Percentiles rank a stretch among this genome's conserved stretches.
Conservation (phyloP, 1,284 basidiomycete genomes). For the Tilletia walkeri region DNA sequence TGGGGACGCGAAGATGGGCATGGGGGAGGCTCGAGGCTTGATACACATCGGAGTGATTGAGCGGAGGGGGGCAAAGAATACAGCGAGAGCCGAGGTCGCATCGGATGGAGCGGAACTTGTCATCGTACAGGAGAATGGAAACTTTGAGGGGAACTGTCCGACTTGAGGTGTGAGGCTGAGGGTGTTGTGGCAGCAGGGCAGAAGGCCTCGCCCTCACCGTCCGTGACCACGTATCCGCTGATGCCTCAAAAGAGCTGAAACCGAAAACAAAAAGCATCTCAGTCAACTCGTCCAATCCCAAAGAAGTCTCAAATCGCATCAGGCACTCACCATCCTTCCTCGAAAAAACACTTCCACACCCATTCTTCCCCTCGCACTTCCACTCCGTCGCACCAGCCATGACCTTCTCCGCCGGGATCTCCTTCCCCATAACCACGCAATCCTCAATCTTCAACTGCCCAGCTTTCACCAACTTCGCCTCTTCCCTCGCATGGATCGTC, state of each 20-base stretch:
- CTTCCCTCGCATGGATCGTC: constrained; percentile 52
- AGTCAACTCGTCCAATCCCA: background rate
- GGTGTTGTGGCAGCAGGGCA: too few relatives aligned
- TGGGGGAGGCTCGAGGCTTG: too few relatives aligned
- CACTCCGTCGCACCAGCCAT: constrained; percentile 50
- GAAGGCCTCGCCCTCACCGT: background rate
- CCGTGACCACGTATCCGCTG: constrained; percentile 4
- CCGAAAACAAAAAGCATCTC: background rate
- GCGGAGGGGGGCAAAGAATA: too few relatives aligned
- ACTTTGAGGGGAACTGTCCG: too few relatives aligned
- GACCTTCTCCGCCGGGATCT: constrained; percentile 49
- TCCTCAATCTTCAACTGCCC: constrained; percentile 43
- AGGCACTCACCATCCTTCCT: constrained; percentile 17
- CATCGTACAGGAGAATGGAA: too few relatives aligned
- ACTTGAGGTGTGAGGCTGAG: too few relatives aligned
- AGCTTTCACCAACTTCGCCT: constrained; percentile 45
- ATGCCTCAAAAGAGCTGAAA: constrained; percentile 1
- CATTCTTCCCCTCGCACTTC: constrained; percentile 46
- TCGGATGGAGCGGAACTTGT: too few relatives aligned
- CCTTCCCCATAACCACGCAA: constrained; percentile 52
- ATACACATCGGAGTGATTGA: too few relatives aligned
- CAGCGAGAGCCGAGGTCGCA: too few relatives aligned
- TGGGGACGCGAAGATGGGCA: too few relatives aligned
- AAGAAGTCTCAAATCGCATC: background rate
- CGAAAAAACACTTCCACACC: constrained; percentile 30